Conservation (phyloP, 2,329 filamentous ascomycete genomes). For the Epichloe gansuensis region DNA sequence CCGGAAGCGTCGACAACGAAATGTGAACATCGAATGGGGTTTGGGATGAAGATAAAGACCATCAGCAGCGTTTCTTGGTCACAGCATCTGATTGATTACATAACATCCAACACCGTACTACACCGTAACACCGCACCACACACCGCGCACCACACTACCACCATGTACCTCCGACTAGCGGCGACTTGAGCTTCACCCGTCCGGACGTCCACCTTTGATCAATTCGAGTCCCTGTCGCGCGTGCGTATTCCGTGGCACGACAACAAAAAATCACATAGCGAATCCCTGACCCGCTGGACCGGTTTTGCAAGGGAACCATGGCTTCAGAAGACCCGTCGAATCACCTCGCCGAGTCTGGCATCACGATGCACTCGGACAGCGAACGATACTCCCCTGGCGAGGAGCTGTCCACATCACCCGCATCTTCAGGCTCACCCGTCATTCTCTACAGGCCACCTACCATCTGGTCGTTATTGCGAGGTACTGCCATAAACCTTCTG, state of each 20-base stretch:
- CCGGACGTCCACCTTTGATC: neutral
- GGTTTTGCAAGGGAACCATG: conserved; percentile 26
- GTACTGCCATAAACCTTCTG: conserved; percentile 89
- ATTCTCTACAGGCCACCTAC: conserved; percentile 85
- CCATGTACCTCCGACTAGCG: neutral
- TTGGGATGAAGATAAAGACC: too few species aligned
- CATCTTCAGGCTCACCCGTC: conserved; percentile 52
- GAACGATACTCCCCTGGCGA: conserved; percentile 62
- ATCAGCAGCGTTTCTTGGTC: too few species aligned
- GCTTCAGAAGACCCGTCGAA: conserved; percentile 36
- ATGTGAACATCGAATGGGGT: too few species aligned
- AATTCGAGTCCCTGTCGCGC: neutral
- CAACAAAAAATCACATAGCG: neutral
- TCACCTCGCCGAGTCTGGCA: conserved; percentile 55
- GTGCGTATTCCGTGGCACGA: neutral
- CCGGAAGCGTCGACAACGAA: too few species aligned
- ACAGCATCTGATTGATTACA: neutral
- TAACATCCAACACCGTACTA: neutral
- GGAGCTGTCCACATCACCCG: conserved; percentile 46
- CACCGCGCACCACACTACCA: too few species aligned
- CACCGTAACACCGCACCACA: too few species aligned
- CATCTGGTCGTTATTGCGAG: conserved; percentile 70
- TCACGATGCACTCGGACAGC: conserved; percentile 72
- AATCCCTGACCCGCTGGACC: neutral
- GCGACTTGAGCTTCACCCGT: neutral